Evolutionary conservation across 768 basidiomycete genomes (phyloP).

Genomic region (Symmetrospora coprosmae): DNA sequence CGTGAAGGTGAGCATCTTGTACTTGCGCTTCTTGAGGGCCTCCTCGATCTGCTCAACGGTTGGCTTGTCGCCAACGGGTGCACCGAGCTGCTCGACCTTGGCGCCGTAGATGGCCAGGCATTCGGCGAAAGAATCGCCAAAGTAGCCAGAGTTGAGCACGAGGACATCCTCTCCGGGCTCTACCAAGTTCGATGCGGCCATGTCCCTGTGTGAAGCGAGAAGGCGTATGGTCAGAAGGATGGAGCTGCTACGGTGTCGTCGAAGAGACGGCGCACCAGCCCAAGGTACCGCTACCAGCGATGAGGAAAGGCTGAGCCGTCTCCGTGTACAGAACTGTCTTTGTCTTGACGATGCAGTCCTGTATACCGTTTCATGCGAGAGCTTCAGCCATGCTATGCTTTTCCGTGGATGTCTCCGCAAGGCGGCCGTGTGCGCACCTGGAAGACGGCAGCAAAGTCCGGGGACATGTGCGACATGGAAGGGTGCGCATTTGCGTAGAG

Average conservation of each 20-base stretch:
- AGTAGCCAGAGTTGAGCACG: slow-evolving; percentile 82
- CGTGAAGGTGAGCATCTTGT: slow-evolving; percentile 81
- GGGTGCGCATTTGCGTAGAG: slow-evolving; percentile 88
- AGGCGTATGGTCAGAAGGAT: neutral
- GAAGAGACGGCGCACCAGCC: slow-evolving; percentile 51
- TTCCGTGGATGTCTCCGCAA: neutral
- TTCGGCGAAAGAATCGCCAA: slow-evolving; percentile 63
- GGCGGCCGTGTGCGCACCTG: slow-evolving; percentile 37
- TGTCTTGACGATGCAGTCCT: slow-evolving; percentile 38
- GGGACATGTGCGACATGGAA: slow-evolving; percentile 51
- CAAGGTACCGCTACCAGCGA: slow-evolving; percentile 85
- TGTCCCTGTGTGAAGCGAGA: slow-evolving; percentile 15
- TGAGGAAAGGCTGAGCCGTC: slow-evolving; percentile 73
- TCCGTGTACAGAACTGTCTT: slow-evolving; percentile 60
- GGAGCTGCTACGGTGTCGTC: neutral
- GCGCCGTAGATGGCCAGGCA: slow-evolving; percentile 71
- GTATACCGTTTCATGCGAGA: slow-evolving; percentile 33
- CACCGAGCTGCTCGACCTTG: slow-evolving; percentile 65
- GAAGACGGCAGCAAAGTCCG: slow-evolving; percentile 74
- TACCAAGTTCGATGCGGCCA: slow-evolving; percentile 84
- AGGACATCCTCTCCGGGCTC: slow-evolving; percentile 58
- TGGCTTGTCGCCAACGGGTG: slow-evolving; percentile 67
- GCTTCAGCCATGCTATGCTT: slow-evolving; percentile 39
- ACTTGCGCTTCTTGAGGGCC: slow-evolving; percentile 62
- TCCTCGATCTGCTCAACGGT: slow-evolving; percentile 48